Evolutionary conservation across 805 yeast species (phyloP).

Genomic region (Huiozyma naganishii): DNA sequence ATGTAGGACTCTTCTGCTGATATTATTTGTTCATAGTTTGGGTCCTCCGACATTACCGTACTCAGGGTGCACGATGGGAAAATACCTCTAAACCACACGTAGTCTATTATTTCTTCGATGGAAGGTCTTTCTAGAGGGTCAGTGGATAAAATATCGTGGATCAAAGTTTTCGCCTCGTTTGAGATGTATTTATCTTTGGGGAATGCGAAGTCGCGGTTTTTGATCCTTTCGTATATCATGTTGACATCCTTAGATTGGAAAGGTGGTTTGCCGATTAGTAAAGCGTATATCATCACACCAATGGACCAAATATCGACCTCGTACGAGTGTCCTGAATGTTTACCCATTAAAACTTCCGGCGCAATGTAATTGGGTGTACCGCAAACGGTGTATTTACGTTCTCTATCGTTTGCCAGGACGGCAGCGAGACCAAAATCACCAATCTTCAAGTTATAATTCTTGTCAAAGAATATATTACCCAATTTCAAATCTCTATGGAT

Average conservation of each 20-base stretch:
- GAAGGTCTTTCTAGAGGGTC: constrained; percentile 78
- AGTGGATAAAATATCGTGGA: constrained; percentile 59
- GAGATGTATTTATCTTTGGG: constrained; percentile 62
- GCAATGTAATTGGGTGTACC: constrained; percentile 99
- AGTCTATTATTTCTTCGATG: constrained; percentile 64
- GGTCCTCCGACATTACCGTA: constrained; percentile 36
- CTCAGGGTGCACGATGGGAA: constrained; percentile 67
- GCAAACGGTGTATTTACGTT: constrained; percentile 85
- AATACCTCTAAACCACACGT: constrained; percentile 78
- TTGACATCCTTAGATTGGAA: constrained; percentile 94
- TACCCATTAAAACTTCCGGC: constrained; percentile 91
- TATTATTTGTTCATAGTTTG: constrained; percentile 49
- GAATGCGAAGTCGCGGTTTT: constrained; percentile 65
- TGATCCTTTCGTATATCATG: constrained; percentile 84
- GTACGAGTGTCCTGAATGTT: constrained; percentile 78
- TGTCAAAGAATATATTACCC: constrained; percentile 92
- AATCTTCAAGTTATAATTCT: constrained; percentile 84
- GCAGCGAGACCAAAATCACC: constrained; percentile 99
- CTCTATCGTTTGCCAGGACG: constrained; percentile 57
- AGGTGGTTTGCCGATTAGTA: constrained; percentile 91
- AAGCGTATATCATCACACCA: constrained; percentile 92
- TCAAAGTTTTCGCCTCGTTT: constrained; percentile 59
- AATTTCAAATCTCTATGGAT: constrained; percentile 93
- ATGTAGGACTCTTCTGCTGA: constrained; percentile 50
- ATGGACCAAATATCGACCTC: constrained; percentile 97